These are phyloP conservation scores for Selaginella moellendorffii DNA, from an alignment of 75 land plant species.

Conservation along the genomic window DNA sequence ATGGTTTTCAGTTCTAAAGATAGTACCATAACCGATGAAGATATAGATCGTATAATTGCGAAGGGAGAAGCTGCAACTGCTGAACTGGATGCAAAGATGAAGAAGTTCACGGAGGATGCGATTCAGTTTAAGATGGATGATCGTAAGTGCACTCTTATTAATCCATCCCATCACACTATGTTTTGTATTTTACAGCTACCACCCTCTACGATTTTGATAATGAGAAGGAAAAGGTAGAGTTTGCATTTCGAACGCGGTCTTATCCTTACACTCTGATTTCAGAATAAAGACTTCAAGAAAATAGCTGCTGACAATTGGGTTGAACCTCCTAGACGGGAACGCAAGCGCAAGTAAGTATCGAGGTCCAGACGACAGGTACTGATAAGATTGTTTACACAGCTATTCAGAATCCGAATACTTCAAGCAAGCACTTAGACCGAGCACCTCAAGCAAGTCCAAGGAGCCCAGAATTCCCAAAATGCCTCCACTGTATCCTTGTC, in stretches of 20 bases:
- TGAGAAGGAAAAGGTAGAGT: constrained; percentile 39
- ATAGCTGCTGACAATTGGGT: constrained; percentile 89
- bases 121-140: constrained; percentile 99
- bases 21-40: constrained; percentile 97
- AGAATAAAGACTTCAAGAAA: constrained; percentile 90
- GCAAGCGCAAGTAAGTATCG: constrained; percentile 74
- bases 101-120: constrained; percentile 98
- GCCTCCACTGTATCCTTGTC: constrained; percentile 72
- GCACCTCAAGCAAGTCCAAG: constrained; percentile 93
- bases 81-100: constrained; percentile 98
- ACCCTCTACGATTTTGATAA: constrained; percentile 87
- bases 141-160: constrained; percentile 49
- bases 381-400: constrained; percentile 26
- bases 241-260: too few relatives aligned
- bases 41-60: constrained; percentile 95
- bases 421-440: constrained; percentile 81
- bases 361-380: too few relatives aligned
- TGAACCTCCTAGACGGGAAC: constrained; percentile 89
- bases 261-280: too few relatives aligned
- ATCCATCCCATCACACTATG: too few relatives aligned
- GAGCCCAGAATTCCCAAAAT: constrained; percentile 98
- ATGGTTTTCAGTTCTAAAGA: constrained; percentile 99
- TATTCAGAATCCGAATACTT: constrained; percentile 97
- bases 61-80: constrained; percentile 98
- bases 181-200: constrained; percentile 52